phyloP scores from a whole-genome alignment of 441 rosid species.

The Melastoma candidum region DNA sequence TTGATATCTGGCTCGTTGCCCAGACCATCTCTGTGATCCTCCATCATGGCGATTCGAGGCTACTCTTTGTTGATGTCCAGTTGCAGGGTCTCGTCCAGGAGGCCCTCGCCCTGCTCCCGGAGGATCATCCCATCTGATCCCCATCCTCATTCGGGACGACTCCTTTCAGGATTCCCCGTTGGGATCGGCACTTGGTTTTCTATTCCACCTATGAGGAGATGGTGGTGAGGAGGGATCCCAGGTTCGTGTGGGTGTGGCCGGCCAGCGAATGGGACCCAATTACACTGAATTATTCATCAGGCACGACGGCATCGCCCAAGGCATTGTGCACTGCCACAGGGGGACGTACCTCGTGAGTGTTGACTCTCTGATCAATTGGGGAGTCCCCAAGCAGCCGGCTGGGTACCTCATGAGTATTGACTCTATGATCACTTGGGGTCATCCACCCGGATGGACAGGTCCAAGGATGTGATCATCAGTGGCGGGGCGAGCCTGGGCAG shows the following conservation, averaged over 20 bases:
- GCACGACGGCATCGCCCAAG: constrained; percentile 84
- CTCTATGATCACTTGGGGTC: constrained; percentile 36
- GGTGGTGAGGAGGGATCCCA: constrained; percentile 31
- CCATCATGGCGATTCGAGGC: background rate
- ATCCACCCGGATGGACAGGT: constrained; percentile 21
- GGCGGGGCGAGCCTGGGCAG: constrained; percentile 18
- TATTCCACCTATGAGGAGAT: constrained; percentile 30
- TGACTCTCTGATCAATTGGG: constrained; percentile 49
- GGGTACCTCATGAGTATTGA: constrained; percentile 29
- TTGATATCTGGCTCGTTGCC: constrained; percentile 1
- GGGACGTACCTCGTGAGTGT: constrained; percentile 32
- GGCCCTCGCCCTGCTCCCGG: constrained; percentile 11
- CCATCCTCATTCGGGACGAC: constrained; percentile 24
- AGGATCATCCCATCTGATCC: constrained; percentile 19
- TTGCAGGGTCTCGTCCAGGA: background rate
- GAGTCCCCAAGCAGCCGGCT: constrained; percentile 46
- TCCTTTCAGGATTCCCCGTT: background rate
- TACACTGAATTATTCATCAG: constrained; percentile 49
- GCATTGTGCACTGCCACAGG: constrained; percentile 67
- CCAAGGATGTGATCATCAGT: constrained; percentile 9
- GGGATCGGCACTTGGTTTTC: constrained; percentile 8
- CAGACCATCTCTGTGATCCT: background rate
- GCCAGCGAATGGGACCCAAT: constrained; percentile 43
- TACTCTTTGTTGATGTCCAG: constrained; percentile 4
- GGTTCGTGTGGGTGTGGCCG: constrained; percentile 40